These are phyloP conservation scores for Umbelopsis sp. DNA, from an alignment of 371 early-diverging fungal species.

Conservation along the genomic window DNA sequence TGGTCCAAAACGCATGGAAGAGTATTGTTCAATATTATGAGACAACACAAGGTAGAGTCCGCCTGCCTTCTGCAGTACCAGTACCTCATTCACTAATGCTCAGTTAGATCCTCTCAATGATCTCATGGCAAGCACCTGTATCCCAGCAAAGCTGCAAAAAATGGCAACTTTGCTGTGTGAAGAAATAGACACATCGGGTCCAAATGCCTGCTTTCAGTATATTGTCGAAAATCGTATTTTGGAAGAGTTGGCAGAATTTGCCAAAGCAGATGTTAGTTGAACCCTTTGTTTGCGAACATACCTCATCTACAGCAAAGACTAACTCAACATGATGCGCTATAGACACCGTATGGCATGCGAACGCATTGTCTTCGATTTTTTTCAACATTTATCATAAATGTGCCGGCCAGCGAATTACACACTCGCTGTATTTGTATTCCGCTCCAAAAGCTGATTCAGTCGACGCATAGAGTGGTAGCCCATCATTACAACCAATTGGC, in stretches of 20 bases:
- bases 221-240: constrained; percentile 48
- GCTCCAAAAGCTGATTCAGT: constrained; percentile 49
- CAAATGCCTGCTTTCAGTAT: constrained; percentile 52
- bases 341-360: constrained; percentile 61
- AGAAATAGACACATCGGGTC: constrained; percentile 46
- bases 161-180: constrained; percentile 50
- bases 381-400: constrained; percentile 50
- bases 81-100: neutral
- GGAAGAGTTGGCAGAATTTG: constrained; percentile 54
- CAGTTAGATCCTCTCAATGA: constrained; percentile 53
- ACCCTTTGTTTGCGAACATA: neutral
- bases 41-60: constrained; percentile 30
- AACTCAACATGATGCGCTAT: constrained; percentile 3
- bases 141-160: constrained; percentile 47
- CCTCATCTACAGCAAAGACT: neutral
- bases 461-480: constrained; percentile 47
- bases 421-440: constrained; percentile 57
- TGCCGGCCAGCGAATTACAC: constrained; percentile 51
- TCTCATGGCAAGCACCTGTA: constrained; percentile 51
- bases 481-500: constrained; percentile 53
- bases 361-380: constrained; percentile 52
- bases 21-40: constrained; percentile 56
- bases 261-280: constrained; percentile 50
- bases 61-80: neutral
- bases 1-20: constrained; percentile 48